Percentiles rank a stretch among this genome's conserved stretches.
Evolutionary conservation across 192 early-diverging fungal species (phyloP).

Genomic region (Coemansia sp.): DNA sequence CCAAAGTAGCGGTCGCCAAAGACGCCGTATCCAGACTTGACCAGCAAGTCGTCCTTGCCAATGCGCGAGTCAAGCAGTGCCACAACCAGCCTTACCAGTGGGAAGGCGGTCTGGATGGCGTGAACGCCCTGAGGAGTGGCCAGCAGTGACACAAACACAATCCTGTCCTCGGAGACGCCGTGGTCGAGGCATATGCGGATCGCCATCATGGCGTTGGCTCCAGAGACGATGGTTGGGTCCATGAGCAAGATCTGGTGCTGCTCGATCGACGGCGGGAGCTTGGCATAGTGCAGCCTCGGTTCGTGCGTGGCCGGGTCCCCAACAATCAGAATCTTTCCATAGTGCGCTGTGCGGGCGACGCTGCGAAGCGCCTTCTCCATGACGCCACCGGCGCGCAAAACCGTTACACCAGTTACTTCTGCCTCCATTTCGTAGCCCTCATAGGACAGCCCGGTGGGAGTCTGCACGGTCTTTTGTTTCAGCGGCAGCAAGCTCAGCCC

Average conservation of each 20-base stretch:
- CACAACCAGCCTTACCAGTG: constrained; percentile 76
- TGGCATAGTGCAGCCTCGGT: constrained; percentile 87
- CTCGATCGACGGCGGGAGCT: constrained; percentile 70
- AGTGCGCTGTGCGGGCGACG: constrained; percentile 78
- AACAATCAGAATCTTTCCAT: constrained; percentile 93
- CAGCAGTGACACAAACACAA: constrained; percentile 85
- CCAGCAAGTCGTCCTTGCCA: constrained; percentile 64
- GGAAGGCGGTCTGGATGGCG: constrained; percentile 82
- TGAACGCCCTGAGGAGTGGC: constrained; percentile 78
- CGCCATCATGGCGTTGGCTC: constrained; percentile 95
- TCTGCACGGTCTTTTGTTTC: constrained; percentile 52
- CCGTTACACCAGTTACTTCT: constrained; percentile 70
- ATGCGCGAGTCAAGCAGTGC: constrained; percentile 79
- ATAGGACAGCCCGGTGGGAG: constrained; percentile 64
- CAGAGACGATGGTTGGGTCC: constrained; percentile 91
- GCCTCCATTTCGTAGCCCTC: constrained; percentile 48
- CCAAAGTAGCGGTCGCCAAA: constrained; percentile 78
- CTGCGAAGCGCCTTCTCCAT: constrained; percentile 88
- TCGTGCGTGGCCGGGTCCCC: constrained; percentile 79
- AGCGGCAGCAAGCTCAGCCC: constrained; percentile 69
- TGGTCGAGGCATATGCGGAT: constrained; percentile 93
- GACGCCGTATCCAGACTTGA: constrained; percentile 86
- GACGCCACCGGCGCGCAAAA: constrained; percentile 86
- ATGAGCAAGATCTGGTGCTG: constrained; percentile 71
- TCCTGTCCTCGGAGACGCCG: constrained; percentile 80